Evolutionary conservation across 2,329 filamentous ascomycete species (phyloP), one percentile per base, ranked within the genome.

Genomic region (Calonectria crousiana): DNA sequence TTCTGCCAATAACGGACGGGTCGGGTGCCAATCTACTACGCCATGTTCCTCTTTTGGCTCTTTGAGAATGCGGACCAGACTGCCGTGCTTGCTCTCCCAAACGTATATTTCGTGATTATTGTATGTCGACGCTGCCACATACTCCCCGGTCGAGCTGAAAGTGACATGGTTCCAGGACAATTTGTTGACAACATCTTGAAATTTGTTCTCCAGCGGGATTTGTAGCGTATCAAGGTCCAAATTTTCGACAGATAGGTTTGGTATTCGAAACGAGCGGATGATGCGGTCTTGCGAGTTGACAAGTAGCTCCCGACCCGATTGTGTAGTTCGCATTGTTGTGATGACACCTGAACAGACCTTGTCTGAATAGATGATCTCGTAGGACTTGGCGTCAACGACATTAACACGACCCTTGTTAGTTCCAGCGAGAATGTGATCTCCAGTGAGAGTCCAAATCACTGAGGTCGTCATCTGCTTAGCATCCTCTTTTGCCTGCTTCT

Each of bases 71-170:
- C 98, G 97, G 68, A 98, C 96, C 72, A 99, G 87, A 84, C 95
- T 98, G 66, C 97, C 97, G 81, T 97, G 95, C 71, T 93, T 94
- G 69, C 97, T 92, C 86, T 99, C 97, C 97, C 96, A 98, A 34
- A 98, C 96, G 85, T 98, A 98, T 76, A 99, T 94, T 85, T 99
- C 96, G 80, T 98, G 96, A 82, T 99, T 99, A 89, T 98, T 98
- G 84, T 95, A 98, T 2, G 97, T 98, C 32, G 95, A 98, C 0
- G 97, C 97, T 30, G 95, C 95, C 51, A 99, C 95, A 83, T 98
- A 98, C 85, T 99, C 97, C 67, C 95, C 96, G 0, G 95, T 97
- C 1, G 95, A 94, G 81, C 95, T 98, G 84, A 99, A 98, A 0
- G 96, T 95, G 73, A 98, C 96, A 82, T 98, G 95, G 82, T 98